Evolutionary conservation across 1,284 basidiomycete species (phyloP), one percentile per base, ranked within the genome.

Genomic region (Anthracocystis setariae): DNA sequence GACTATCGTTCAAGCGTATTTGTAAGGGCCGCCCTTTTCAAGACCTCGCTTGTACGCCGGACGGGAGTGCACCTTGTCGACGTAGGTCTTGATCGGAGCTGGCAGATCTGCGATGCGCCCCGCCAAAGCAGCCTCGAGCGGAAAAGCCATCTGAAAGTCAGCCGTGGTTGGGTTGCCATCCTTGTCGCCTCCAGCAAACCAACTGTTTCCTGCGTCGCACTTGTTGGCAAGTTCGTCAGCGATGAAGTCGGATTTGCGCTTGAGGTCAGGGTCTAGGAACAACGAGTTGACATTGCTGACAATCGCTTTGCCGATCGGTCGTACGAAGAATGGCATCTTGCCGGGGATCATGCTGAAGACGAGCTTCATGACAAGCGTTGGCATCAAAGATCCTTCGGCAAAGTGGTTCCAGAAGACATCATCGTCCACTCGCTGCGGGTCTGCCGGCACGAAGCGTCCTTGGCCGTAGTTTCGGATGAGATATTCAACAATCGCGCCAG

Each of bases 141-240:
- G 77, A 74, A 79, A 82, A 10, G 74, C 54, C 78, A 82, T 79
- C 60, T 82, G 80, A 54, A 77, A 82, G 53, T 82, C 80, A 29
- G 81, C 79, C 5, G 78, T 58, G 18, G 79, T 81, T 9, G 80
- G 80, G 21, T 78, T 77, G 51, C 76, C 77, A 23, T 79, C 73
- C 53, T 67, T 78, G 61, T 82, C 80, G 13, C 80, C 80, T 3
- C 79, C 79, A 3, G 80, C 78, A 21, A 81, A 71, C 76, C 79
- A 82, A 3, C 38, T 56, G n/a, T 65, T 65, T 39, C 73, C 78
- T 13, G 46, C 53, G 20, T 55, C 48, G 18, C 48, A 47, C 38
- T 74, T 64, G 48, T 78, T 76, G 40, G 48, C 58, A 27, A 80
- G 67, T 38, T 68, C 62, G 25, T 60, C 67, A 8, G 51, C 57